Base-by-base conservation (phyloP, 1,139 yeast species). In the Protomyces inouyei region DNA sequence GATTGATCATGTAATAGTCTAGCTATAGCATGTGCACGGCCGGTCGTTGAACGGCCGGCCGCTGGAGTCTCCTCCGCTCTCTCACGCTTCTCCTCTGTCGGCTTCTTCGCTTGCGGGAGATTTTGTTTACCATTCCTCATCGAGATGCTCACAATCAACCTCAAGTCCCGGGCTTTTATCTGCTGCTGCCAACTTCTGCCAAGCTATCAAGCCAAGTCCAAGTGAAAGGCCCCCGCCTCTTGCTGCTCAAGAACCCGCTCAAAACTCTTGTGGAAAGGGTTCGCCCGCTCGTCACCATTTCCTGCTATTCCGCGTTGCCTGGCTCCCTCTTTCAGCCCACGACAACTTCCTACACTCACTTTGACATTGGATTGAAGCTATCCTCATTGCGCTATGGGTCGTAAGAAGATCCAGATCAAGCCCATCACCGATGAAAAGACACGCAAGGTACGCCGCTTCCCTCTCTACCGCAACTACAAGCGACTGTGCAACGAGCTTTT, bases 321-420 rank as follows among this genome's bases (percentile, higher is more conserved):
- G 32, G 8, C 32, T 28, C 32, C 32, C 32, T 6, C 8, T 28
- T 28, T 28, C 32, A 28, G 32, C 32, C 8, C 32, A 28, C 32
- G 32, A 28, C 32, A 28, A 28, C 32, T 28, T 28, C 32, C 1
- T 28, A 4, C 32, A 28, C 32, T 28, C 32, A 28, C 32, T 28
- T 4, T 28, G 1, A 6, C 32, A 28, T 28, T 28, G 32, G 32
- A 3, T 6, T 28, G 32, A 28, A 28, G 32, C 32, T 28, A 28
- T 28, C 32, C 32, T 28, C 32, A 9, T 28, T 28, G 43, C 43
- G 43, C 43, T 16, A 60, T 60, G 64, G 64, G 59, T 54, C 64
- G 64, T 40, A 60, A 60, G 38, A 60, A 60, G 59, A 60, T 60
- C 25, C 55, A 55, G 63, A 65, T 65, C 53, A 65, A 60, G 52